phyloP scores from a whole-genome alignment of 2,329 filamentous ascomycete genomes.

The Camillea tinctor region DNA sequence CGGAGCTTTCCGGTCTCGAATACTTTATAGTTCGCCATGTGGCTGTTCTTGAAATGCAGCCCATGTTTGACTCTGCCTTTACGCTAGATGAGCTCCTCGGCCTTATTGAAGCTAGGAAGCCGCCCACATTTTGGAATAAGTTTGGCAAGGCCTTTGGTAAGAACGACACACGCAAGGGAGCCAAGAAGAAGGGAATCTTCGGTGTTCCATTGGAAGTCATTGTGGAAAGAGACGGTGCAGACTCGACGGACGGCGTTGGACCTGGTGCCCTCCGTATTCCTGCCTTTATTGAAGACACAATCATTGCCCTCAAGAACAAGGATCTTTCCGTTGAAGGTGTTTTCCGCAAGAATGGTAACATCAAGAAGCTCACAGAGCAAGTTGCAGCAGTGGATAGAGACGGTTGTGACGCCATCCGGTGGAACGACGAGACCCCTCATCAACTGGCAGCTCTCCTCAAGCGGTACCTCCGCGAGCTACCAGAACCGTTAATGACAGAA shows the following conservation, averaged over 20 bases:
- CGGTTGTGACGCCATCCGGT: conserved; percentile 80
- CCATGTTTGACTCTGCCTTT: conserved; percentile 85
- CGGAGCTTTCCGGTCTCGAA: conserved; percentile 89
- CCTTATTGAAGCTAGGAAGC: conserved; percentile 88
- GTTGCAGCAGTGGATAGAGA: conserved; percentile 83
- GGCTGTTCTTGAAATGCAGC: conserved; percentile 92
- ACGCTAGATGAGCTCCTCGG: conserved; percentile 89
- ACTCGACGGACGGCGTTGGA: conserved; percentile 96
- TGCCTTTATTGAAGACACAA: conserved; percentile 90
- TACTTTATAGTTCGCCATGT: conserved; percentile 97
- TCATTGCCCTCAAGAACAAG: conserved; percentile 96
- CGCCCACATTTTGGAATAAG: conserved; percentile 94
- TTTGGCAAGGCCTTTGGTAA: conserved; percentile 90
- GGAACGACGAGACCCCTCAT: conserved; percentile 86
- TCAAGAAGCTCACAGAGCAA: conserved; percentile 85
- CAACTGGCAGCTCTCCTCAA: conserved; percentile 93
- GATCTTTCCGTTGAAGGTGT: conserved; percentile 98
- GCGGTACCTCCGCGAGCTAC: conserved; percentile 90
- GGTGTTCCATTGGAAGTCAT: conserved; percentile 85
- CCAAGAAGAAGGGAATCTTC: conserved; percentile 93
- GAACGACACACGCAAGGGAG: conserved; percentile 71
- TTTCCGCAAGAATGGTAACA: conserved; percentile 98
- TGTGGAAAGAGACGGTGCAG: conserved; percentile 89
- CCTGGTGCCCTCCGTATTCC: conserved; percentile 88
- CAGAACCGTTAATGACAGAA: conserved; percentile 90